Conservation (phyloP, 257 asterid species). For the Knoxia roxburghii region DNA sequence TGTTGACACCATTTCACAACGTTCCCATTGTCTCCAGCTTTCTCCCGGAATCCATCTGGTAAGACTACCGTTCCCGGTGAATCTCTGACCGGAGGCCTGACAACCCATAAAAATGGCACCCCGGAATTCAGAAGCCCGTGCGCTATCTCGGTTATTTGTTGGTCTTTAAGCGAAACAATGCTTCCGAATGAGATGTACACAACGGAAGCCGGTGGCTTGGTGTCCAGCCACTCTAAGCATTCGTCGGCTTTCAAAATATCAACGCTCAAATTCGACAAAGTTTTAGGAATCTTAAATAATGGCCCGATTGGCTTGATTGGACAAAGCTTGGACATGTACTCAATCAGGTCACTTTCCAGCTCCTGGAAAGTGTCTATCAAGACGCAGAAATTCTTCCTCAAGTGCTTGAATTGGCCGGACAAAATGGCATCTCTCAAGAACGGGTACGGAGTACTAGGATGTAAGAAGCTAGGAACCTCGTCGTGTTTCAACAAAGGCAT, state of each 20-base stretch:
- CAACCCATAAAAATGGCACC: slow-evolving; percentile 59
- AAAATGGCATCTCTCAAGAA: slow-evolving; percentile 36
- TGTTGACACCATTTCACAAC: slow-evolving; percentile 78
- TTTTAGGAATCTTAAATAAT: slow-evolving; percentile 30
- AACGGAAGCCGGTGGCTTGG: slow-evolving; percentile 45
- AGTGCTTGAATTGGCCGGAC: slow-evolving; percentile 40
- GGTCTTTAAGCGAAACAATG: slow-evolving; percentile 44
- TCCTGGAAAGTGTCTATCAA: slow-evolving; percentile 69
- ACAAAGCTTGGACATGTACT: slow-evolving; percentile 36
- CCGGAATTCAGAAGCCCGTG: slow-evolving; percentile 47
- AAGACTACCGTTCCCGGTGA: slow-evolving; percentile 7
- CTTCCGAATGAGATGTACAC: slow-evolving; percentile 84
- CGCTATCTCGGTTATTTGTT: slow-evolving; percentile 65
- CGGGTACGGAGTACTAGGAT: slow-evolving; percentile 34
- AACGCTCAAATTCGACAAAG: slow-evolving; percentile 19
- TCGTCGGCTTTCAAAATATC: slow-evolving; percentile 43
- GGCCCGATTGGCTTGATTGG: slow-evolving; percentile 68
- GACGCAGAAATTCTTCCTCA: slow-evolving; percentile 43
- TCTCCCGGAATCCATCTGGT: slow-evolving; percentile 52
- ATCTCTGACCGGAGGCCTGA: slow-evolving; percentile 24
- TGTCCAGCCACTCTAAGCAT: slow-evolving; percentile 56
- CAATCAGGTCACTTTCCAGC: slow-evolving; percentile 39
- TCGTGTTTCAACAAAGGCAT: slow-evolving; percentile 60
- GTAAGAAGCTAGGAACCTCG: slow-evolving; percentile 58
- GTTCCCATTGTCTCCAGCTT: slow-evolving; percentile 46